Evolutionary conservation across 805 yeast species (phyloP).

Genomic region (Ascoidea asiatica): DNA sequence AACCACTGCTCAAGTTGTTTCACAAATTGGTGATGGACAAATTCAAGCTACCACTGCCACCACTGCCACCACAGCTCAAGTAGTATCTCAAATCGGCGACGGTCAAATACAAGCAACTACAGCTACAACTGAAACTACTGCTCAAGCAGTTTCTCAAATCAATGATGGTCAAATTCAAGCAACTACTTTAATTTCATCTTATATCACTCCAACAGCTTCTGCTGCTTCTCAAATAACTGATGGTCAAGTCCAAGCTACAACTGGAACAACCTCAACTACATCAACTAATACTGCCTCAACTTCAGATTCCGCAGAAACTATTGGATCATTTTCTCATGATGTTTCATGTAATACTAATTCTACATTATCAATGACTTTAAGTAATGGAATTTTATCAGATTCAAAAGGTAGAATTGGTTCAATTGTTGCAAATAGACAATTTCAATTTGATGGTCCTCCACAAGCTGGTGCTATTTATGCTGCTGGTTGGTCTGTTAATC

Average conservation of each 20-base stretch:
- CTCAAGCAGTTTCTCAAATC: constrained; percentile 21
- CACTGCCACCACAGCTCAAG: constrained; percentile 11
- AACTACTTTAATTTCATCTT: constrained; percentile 10
- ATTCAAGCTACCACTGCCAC: constrained; percentile 16
- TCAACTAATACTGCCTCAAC: constrained; percentile 11
- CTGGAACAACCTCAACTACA: constrained; percentile 12
- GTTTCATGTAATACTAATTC: constrained; percentile 26
- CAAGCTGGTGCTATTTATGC: constrained; percentile 57
- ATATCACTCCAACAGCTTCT: constrained; percentile 13
- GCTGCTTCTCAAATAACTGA: constrained; percentile 31
- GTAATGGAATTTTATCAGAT: constrained; percentile 37
- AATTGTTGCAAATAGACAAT: constrained; percentile 61
- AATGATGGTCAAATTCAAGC: constrained; percentile 16
- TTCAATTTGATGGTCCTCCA: constrained; percentile 70
- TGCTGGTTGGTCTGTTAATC: constrained; percentile 45
- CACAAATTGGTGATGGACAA: constrained; percentile 18
- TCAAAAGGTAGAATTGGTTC: constrained; percentile 51
- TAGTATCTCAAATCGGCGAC: constrained; percentile 44
- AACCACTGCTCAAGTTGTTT: constrained; percentile 9
- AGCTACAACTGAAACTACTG: constrained; percentile 17
- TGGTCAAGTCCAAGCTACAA: constrained; percentile 30
- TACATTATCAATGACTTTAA: constrained; percentile 38
- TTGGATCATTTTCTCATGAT: constrained; percentile 11
- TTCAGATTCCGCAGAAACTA: constrained; percentile 12
- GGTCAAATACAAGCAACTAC: constrained; percentile 45